Evolutionary conservation across 2,329 filamentous ascomycete genomes (phyloP).

Genomic region (Trichoderma atrobrunneum): DNA sequence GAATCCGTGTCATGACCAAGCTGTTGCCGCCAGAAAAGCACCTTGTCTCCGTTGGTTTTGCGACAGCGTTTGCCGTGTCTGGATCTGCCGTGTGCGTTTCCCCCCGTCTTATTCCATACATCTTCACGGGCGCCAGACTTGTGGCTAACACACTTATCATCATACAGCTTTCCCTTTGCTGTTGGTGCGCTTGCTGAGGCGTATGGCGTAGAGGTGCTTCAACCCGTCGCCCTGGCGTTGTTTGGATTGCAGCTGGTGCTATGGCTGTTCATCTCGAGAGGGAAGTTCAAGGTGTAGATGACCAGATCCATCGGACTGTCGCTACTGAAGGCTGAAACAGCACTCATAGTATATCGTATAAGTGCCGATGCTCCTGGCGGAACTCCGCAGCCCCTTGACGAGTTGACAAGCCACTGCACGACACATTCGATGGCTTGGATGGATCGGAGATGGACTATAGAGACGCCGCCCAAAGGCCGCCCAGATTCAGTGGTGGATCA

Average conservation of each 20-base stretch:
- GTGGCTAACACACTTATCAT: not conserved
- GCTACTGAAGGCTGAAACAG: not conserved
- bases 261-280: conserved; percentile 12
- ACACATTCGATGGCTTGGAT: not conserved
- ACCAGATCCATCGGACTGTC: not conserved
- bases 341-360: not conserved
- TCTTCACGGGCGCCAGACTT: not conserved
- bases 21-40: conserved; percentile 71
- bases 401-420: not conserved
- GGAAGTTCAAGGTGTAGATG: conserved; percentile 5
- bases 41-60: conserved; percentile 75
- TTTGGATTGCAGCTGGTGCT: conserved; percentile 34
- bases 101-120: not conserved
- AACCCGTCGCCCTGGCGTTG: conserved; percentile 33
- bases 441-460: not conserved
- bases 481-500: not conserved
- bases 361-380: not conserved
- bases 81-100: conserved; percentile 58
- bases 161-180: conserved; percentile 54
- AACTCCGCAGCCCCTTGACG: not conserved
- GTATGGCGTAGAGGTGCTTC: conserved; percentile 53
- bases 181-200: conserved; percentile 65
- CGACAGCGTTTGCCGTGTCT: conserved; percentile 70
- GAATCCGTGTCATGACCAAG: conserved; percentile 50
- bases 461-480: not conserved